Conservation (phyloP, 805 yeast species). For the Sugiyamaella marilandica region DNA sequence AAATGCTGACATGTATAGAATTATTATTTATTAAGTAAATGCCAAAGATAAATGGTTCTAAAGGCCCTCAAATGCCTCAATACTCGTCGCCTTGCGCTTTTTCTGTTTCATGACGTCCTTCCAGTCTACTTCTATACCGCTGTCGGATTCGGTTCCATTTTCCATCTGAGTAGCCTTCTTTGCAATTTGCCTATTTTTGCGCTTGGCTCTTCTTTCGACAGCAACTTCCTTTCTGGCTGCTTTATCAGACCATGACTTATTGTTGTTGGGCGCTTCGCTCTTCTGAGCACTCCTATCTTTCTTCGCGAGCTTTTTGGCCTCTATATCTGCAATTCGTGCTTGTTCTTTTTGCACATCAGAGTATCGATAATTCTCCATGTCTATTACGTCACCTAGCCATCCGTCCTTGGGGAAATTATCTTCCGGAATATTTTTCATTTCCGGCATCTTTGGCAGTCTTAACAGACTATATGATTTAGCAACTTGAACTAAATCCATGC, state of each 20-base stretch:
- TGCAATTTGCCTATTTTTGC: constrained; percentile 61
- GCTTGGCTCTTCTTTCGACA: constrained; percentile 60
- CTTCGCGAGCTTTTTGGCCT: constrained; percentile 25
- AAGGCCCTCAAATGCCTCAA: constrained; percentile 27
- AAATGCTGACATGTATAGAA: neutral
- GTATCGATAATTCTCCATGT: constrained; percentile 65
- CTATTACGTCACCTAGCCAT: constrained; percentile 60
- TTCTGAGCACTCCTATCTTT: constrained; percentile 29
- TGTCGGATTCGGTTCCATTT: constrained; percentile 36
- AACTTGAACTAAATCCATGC: constrained; percentile 64
- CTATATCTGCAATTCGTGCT: neutral
- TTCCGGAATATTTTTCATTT: constrained; percentile 46
- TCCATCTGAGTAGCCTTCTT: constrained; percentile 42
- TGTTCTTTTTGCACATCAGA: constrained; percentile 47
- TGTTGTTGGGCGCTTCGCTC: constrained; percentile 36
- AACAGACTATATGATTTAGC: constrained; percentile 76
- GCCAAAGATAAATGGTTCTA: neutral
- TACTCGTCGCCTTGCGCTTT: constrained; percentile 50
- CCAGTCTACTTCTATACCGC: constrained; percentile 70
- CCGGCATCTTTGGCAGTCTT: constrained; percentile 94
- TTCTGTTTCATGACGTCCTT: constrained; percentile 67
- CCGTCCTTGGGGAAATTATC: constrained; percentile 63
- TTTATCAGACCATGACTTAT: constrained; percentile 79
- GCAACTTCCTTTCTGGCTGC: constrained; percentile 56
- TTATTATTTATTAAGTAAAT: neutral